phyloP scores from a whole-genome alignment of 2,329 filamentous ascomycete genomes.

The Cladosporium velox region DNA sequence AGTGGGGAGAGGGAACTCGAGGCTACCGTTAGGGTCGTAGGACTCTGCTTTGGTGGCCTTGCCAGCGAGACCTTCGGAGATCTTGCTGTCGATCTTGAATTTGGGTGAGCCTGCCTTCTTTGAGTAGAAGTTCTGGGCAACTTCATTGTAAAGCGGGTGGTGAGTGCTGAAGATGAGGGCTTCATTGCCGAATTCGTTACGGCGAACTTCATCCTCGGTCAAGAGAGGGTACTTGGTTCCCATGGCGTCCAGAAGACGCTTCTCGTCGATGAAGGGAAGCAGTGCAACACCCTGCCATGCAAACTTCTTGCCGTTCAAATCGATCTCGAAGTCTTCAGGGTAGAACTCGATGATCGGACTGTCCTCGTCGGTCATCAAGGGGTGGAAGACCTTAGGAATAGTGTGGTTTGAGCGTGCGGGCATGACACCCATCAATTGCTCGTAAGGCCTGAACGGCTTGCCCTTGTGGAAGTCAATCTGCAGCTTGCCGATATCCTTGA shows the following conservation, averaged over 20 bases:
- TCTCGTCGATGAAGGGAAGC: slow-evolving; percentile 94
- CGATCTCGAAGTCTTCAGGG: slow-evolving; percentile 87
- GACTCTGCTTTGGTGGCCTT: slow-evolving; percentile 77
- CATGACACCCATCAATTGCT: slow-evolving; percentile 97
- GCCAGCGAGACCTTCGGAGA: slow-evolving; percentile 77
- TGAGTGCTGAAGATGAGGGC: slow-evolving; percentile 81
- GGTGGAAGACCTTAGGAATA: slow-evolving; percentile 83
- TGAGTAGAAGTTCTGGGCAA: slow-evolving; percentile 84
- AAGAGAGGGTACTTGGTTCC: slow-evolving; percentile 78
- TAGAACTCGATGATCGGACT: slow-evolving; percentile 98
- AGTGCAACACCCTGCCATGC: slow-evolving; percentile 95
- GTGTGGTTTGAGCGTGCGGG: slow-evolving; percentile 91
- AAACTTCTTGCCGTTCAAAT: slow-evolving; percentile 97
- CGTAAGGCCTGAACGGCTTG: slow-evolving; percentile 83
- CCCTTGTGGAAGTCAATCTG: slow-evolving; percentile 81
- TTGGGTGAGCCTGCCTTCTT: slow-evolving; percentile 71
- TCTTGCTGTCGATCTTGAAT: slow-evolving; percentile 71
- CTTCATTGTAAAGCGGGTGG: slow-evolving; percentile 82
- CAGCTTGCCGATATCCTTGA: slow-evolving; percentile 78
- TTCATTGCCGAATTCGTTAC: slow-evolving; percentile 80
- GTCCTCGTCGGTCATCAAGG: slow-evolving; percentile 82
- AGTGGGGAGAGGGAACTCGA: slow-evolving; percentile 75
- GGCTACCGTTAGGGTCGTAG: slow-evolving; percentile 79
- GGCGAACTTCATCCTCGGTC: slow-evolving; percentile 71
- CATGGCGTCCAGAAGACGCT: slow-evolving; percentile 79